These are phyloP conservation scores for Chlorella ohadii DNA, from an alignment of 139 green algal species.

Conservation along the genomic window DNA sequence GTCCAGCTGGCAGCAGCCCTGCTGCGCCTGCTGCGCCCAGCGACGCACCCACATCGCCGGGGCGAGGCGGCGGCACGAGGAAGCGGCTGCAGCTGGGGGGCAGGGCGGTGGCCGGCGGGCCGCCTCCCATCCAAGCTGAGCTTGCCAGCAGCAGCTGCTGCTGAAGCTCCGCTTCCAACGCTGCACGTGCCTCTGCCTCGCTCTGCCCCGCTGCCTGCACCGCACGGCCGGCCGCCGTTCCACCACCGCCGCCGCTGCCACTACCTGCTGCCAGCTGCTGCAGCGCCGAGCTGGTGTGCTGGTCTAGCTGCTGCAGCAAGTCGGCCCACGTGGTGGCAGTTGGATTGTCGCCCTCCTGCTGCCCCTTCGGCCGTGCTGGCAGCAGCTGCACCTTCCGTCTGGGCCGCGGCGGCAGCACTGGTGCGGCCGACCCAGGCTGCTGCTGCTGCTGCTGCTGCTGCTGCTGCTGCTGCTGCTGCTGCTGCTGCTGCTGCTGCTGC, in stretches of 20 bases:
- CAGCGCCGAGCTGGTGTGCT: not conserved
- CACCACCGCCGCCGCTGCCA: not conserved
- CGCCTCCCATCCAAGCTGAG: not conserved
- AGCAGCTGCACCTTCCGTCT: not conserved
- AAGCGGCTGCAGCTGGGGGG: constrained; percentile 17
- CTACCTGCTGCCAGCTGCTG: not conserved
- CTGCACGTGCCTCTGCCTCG: not conserved
- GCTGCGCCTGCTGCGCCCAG: not conserved
- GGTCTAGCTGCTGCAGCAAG: not conserved
- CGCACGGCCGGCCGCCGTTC: not conserved
- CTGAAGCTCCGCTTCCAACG: not conserved
- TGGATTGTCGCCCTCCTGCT: not conserved
- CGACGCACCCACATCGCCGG: not conserved
- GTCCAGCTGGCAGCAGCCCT: not conserved
- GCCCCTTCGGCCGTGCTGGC: not conserved
- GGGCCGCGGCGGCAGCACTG: not conserved
- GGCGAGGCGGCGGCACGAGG: not conserved
- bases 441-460: not conserved
- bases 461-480: not conserved
- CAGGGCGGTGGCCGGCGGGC: not conserved
- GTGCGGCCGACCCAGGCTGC: not conserved
- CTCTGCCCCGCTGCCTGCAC: not conserved
- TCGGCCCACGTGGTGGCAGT: not conserved
- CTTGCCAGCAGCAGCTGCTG: not conserved
- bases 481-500: not conserved